phyloP scores from a whole-genome alignment of 2,329 filamentous ascomycete species.

The Albifimbria verrucaria region DNA sequence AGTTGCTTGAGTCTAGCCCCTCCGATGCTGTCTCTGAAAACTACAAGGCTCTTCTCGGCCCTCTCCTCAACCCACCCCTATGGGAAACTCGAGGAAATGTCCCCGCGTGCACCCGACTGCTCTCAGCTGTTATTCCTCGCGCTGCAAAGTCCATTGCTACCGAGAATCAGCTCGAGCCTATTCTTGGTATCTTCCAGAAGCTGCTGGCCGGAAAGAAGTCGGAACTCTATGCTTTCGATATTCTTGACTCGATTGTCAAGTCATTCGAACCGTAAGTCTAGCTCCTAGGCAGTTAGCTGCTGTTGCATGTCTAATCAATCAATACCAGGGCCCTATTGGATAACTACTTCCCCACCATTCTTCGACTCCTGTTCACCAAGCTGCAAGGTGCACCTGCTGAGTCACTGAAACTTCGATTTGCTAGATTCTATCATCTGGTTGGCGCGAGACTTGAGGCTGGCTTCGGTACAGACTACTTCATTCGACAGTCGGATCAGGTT shows the following conservation, averaged over 20 bases:
- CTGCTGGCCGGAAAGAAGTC: conserved; percentile 78
- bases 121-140: conserved; percentile 80
- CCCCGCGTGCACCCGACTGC: conserved; percentile 80
- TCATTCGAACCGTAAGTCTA: conserved; percentile 67
- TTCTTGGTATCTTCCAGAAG: conserved; percentile 95
- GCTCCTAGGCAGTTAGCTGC: neutral
- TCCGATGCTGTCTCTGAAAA: conserved; percentile 73
- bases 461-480: conserved; percentile 90
- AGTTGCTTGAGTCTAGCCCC: conserved; percentile 83
- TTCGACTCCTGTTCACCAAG: conserved; percentile 78
- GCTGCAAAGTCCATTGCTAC: conserved; percentile 69
- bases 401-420: conserved; percentile 80
- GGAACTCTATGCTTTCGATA: conserved; percentile 83
- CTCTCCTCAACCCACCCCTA: conserved; percentile 74
- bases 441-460: conserved; percentile 74
- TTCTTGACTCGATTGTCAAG: conserved; percentile 76
- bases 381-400: conserved; percentile 68
- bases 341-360: conserved; percentile 73
- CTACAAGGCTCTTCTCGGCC: conserved; percentile 74
- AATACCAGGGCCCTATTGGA: conserved; percentile 58
- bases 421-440: conserved; percentile 91
- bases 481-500: conserved; percentile 76
- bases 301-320: conserved; percentile 15
- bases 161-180: conserved; percentile 78
- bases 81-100: conserved; percentile 95